These are phyloP conservation scores for Bipolaris cookei DNA, from an alignment of 2,329 filamentous ascomycete species.

Conservation along the genomic window DNA sequence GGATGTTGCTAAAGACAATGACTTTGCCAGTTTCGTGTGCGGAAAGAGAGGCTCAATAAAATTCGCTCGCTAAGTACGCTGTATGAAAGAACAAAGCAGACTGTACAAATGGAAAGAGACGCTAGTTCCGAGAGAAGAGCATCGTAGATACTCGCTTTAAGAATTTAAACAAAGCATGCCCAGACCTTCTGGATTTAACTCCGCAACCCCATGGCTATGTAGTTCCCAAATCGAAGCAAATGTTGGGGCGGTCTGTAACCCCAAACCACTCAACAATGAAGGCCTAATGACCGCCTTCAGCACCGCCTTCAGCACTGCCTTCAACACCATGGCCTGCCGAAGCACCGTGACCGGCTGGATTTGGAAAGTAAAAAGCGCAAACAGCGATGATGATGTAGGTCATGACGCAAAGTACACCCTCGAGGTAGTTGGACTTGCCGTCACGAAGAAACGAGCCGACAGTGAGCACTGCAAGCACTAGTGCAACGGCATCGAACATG, in stretches of 20 bases:
- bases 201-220: conserved; percentile 2
- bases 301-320: conserved; percentile 7
- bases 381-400: conserved; percentile 69
- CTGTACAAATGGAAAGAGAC: background rate
- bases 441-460: conserved; percentile 88
- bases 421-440: conserved; percentile 88
- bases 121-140: conserved; percentile 4
- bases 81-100: background rate
- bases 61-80: conserved; percentile 25
- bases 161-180: background rate
- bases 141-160: conserved; percentile 17
- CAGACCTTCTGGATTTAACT: background rate
- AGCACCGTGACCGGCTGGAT: conserved; percentile 47
- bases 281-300: conserved; percentile 6
- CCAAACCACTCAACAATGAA: background rate
- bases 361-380: conserved; percentile 66
- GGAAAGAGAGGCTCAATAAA: conserved; percentile 8
- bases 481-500: conserved; percentile 80
- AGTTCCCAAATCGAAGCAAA: background rate
- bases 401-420: conserved; percentile 79
- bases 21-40: background rate
- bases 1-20: background rate
- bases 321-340: background rate
- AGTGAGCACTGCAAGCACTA: conserved; percentile 83
- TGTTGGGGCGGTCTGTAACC: background rate